Percentiles rank a stretch among this genome's conserved stretches.
Evolutionary conservation across 257 asterid genomes (phyloP).

Genomic region (Agastache rugosa): DNA sequence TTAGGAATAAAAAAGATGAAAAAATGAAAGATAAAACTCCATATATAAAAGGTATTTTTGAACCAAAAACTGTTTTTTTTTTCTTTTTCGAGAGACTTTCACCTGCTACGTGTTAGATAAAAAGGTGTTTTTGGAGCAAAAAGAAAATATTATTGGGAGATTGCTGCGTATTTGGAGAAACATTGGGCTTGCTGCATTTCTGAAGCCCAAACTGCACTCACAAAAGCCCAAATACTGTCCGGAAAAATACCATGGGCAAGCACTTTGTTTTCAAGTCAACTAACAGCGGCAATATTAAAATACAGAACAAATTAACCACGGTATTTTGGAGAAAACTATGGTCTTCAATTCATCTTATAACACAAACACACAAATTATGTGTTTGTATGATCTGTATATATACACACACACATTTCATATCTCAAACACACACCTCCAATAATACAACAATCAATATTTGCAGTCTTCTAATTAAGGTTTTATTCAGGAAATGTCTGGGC

Average conservation of each 20-base stretch:
- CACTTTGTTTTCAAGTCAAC: not conserved
- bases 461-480: not conserved
- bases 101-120: too few species aligned
- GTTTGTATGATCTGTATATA: not conserved
- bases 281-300: not conserved
- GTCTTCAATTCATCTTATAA: conserved; percentile 1
- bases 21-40: too few species aligned
- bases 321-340: conserved; percentile 11
- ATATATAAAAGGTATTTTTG: too few species aligned
- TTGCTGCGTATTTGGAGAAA: too few species aligned
- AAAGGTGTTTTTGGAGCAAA: too few species aligned
- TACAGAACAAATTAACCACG: not conserved
- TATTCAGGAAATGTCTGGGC: conserved; percentile 45
- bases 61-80: too few species aligned
- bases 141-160: too few species aligned
- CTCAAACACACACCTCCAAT: not conserved
- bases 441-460: not conserved
- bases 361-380: not conserved
- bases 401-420: not conserved
- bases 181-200: not conserved
- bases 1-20: too few species aligned
- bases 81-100: too few species aligned
- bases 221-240: not conserved
- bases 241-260: conserved; percentile 25
- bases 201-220: not conserved